These are phyloP conservation scores for Betula pendula DNA, from an alignment of 306 rosid genomes.

Conservation along the genomic window DNA sequence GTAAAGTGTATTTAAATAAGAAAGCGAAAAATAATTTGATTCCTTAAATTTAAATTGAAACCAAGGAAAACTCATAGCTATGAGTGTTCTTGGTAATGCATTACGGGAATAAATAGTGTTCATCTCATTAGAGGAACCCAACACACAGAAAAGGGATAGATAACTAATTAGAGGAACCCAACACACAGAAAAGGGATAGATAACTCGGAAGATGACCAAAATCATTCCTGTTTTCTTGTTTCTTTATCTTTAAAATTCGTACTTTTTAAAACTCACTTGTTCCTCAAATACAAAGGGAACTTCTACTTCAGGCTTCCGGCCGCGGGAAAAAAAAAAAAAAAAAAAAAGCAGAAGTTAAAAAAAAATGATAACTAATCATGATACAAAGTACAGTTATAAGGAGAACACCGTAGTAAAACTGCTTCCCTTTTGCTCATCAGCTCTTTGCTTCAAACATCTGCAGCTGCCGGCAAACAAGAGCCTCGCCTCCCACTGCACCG, in stretches of 20 bases:
- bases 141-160: not conserved
- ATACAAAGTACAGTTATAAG: slow-evolving; percentile 31
- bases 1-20: too few relatives aligned
- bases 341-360: not conserved
- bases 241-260: slow-evolving; percentile 17
- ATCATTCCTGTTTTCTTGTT: slow-evolving; percentile 5
- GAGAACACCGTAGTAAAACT: slow-evolving; percentile 12
- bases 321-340: slow-evolving; percentile 3
- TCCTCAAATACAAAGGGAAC: slow-evolving; percentile 42
- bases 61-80: too few relatives aligned
- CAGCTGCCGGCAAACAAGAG: slow-evolving; percentile 19
- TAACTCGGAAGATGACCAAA: slow-evolving; percentile 16
- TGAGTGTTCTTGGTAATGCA: too few relatives aligned
- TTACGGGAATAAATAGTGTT: too few relatives aligned
- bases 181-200: not conserved
- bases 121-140: not conserved
- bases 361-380: slow-evolving; percentile 13
- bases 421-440: slow-evolving; percentile 28
- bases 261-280: slow-evolving; percentile 30
- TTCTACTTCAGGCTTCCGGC: slow-evolving; percentile 30
- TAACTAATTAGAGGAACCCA: not conserved
- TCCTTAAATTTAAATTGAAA: too few relatives aligned
- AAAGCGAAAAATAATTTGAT: too few relatives aligned
- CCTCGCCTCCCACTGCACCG: slow-evolving; percentile 30
- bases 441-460: slow-evolving; percentile 19